A percentile compares a stretch with the other conserved stretches of the same genome.
These are phyloP conservation scores for Trichoderma aggressivum DNA, from an alignment of 2,329 filamentous ascomycete species.

Conservation along the genomic window DNA sequence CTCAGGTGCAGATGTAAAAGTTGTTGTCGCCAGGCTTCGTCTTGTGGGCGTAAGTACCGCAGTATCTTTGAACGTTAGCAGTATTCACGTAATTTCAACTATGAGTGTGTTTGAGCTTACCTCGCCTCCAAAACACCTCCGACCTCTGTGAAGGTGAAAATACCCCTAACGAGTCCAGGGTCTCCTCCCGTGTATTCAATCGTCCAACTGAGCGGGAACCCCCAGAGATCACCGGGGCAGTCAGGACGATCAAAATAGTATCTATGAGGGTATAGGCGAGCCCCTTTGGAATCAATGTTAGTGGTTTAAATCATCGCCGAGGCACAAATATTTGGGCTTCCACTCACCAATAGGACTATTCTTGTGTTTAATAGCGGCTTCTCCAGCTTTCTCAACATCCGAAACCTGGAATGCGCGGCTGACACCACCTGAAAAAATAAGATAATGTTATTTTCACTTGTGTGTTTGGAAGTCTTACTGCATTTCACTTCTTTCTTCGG, in stretches of 20 bases:
- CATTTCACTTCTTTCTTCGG: background rate
- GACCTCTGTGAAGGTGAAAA: background rate
- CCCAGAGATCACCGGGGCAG: background rate
- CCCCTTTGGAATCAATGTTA: background rate
- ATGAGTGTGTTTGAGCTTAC: background rate
- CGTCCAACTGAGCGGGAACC: background rate
- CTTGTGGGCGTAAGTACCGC: background rate
- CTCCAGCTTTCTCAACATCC: background rate
- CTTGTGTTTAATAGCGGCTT: background rate
- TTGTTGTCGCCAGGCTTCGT: background rate
- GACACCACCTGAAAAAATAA: background rate
- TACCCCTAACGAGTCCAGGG: background rate
- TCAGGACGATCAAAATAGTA: background rate
- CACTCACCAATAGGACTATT: background rate
- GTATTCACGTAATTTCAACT: background rate
- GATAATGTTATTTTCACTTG: too few relatives aligned
- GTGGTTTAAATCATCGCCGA: background rate
- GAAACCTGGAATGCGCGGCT: background rate
- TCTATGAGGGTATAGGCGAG: background rate
- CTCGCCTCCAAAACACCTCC: background rate
- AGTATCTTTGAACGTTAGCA: background rate
- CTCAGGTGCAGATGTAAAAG: background rate
- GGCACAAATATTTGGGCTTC: background rate
- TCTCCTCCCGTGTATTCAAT: background rate
- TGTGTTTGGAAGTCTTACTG: background rate